Percentiles rank a stretch among this genome's conserved stretches.
phyloP scores from a whole-genome alignment of 345 rosid species.

The Cardamine resedifolia region DNA sequence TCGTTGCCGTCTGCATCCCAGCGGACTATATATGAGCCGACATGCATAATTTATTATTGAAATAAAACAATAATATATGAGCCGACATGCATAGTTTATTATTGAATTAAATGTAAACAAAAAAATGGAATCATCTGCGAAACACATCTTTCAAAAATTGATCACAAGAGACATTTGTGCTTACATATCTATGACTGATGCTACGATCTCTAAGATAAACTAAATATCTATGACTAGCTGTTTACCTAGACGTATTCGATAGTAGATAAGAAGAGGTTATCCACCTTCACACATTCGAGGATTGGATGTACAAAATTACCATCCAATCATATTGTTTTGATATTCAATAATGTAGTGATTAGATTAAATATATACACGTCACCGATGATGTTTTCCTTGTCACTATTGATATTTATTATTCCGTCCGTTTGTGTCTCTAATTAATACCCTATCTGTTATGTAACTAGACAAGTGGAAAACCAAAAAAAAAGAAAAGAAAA shows the following conservation, averaged over 20 bases:
- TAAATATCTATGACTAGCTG: background rate
- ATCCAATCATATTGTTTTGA: background rate
- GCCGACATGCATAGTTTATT: too few relatives aligned
- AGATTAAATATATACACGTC: conserved; percentile 4
- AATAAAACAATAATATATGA: too few relatives aligned
- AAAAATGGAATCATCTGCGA: background rate
- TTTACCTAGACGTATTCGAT: background rate
- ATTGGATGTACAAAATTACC: background rate
- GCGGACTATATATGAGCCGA: background rate
- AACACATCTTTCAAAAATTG: background rate
- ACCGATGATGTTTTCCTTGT: background rate
- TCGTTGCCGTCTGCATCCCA: background rate
- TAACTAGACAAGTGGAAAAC: background rate
- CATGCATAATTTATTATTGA: background rate
- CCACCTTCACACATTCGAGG: background rate
- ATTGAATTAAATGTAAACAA: too few relatives aligned
- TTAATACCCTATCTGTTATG: background rate
- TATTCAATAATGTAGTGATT: background rate
- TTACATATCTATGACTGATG: too few relatives aligned
- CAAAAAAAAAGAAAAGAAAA: too few relatives aligned
- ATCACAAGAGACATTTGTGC: background rate
- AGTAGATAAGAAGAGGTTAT: too few relatives aligned
- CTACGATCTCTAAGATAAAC: too few relatives aligned
- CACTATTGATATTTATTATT: background rate
- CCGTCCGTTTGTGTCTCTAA: background rate